A percentile compares a stretch with the other conserved stretches of the same genome.
Conservation (phyloP, 257 asterid species). For the Schizonepeta tenuifolia region DNA sequence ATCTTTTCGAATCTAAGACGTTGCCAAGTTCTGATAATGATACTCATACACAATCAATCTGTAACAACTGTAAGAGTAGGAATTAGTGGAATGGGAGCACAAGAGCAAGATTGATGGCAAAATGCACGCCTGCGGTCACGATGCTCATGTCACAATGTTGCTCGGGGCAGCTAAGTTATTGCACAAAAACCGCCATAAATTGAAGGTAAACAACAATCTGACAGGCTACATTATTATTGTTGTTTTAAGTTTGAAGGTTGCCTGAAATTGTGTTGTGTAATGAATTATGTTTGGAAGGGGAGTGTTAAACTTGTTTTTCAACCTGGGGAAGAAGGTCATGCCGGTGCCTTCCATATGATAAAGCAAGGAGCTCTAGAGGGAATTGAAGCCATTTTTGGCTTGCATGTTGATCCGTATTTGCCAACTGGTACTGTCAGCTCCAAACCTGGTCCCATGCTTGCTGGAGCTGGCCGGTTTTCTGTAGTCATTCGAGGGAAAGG, state of each 20-base stretch:
- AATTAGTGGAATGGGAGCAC: slow-evolving; percentile 89
- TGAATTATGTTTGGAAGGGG: slow-evolving; percentile 50
- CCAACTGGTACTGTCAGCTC: slow-evolving; percentile 60
- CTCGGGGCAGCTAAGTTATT: slow-evolving; percentile 93
- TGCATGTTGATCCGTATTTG: slow-evolving; percentile 62
- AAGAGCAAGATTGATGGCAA: slow-evolving; percentile 83
- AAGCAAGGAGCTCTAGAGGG: slow-evolving; percentile 76
- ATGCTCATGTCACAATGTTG: slow-evolving; percentile 89
- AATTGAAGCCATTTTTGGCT: slow-evolving; percentile 64
- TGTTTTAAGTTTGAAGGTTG: slow-evolving; percentile 14
- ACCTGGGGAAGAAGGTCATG: slow-evolving; percentile 91
- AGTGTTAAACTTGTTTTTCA: slow-evolving; percentile 87
- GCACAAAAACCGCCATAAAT: slow-evolving; percentile 54
- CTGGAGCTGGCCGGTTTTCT: slow-evolving; percentile 72
- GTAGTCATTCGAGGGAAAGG: slow-evolving; percentile 73
- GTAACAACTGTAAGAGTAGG: slow-evolving; percentile 47
- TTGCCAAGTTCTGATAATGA: neutral
- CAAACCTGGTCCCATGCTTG: slow-evolving; percentile 76
- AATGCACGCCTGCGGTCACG: slow-evolving; percentile 98
- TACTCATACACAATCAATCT: neutral
- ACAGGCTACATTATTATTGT: neutral
- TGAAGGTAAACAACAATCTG: slow-evolving; percentile 54
- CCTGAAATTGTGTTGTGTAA: slow-evolving; percentile 19
- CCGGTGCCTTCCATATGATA: slow-evolving; percentile 72
- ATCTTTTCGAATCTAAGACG: neutral